Percentiles rank a stretch among this genome's conserved stretches.
phyloP scores from a whole-genome alignment of 1,139 yeast genomes.

The Hyphopichia burtonii region DNA sequence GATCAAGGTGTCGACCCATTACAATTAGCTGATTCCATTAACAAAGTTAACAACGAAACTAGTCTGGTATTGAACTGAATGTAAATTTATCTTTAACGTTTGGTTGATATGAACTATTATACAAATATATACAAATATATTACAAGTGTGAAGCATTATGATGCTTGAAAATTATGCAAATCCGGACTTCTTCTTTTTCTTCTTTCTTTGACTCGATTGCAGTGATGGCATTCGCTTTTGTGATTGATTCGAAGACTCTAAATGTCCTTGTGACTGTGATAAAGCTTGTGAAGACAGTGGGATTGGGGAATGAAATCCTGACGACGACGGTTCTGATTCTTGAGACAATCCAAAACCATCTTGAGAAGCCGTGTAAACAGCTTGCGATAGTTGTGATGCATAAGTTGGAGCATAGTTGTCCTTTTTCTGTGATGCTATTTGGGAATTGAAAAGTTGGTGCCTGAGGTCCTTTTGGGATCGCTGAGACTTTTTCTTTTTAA shows the following conservation, averaged over 20 bases:
- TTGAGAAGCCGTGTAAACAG: neutral
- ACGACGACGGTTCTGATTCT: neutral
- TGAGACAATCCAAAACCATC: neutral
- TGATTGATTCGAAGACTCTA: constrained; percentile 4
- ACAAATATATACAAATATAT: constrained; percentile 5
- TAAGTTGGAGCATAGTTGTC: neutral
- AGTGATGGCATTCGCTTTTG: neutral
- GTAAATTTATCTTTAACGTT: too few species aligned
- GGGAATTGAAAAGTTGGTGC: constrained; percentile 4
- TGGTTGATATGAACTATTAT: neutral
- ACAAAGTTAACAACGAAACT: constrained; percentile 27
- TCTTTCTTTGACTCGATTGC: constrained; percentile 12
- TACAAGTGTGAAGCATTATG: neutral
- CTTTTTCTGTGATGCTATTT: constrained; percentile 2
- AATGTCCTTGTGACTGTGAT: constrained; percentile 1
- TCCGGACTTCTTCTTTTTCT: constrained; percentile 32
- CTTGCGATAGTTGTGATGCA: constrained; percentile 1
- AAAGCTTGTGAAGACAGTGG: neutral
- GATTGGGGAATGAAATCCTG: neutral
- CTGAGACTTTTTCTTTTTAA: constrained; percentile 3
- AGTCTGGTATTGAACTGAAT: constrained; percentile 4
- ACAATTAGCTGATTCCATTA: constrained; percentile 25
- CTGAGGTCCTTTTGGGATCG: neutral
- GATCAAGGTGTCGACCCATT: constrained; percentile 40
- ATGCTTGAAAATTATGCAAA: constrained; percentile 18